Evolutionary conservation across 129 eudicot species (phyloP).

Genomic region (Lactuca saligna): DNA sequence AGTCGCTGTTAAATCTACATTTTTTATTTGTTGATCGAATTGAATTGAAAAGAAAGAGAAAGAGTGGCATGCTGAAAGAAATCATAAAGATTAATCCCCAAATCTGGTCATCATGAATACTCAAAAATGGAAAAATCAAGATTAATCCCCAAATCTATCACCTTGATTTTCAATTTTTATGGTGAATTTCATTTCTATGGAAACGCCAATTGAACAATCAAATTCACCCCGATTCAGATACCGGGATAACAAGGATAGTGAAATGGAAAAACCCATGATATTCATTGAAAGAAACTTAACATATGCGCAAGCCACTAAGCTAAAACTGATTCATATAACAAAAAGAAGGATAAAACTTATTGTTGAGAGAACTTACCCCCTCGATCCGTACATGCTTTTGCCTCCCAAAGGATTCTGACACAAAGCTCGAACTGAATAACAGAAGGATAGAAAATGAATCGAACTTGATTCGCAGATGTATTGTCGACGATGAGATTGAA

Average conservation of each 20-base stretch:
- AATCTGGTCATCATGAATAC: slow-evolving; percentile 8
- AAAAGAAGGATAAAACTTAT: neutral
- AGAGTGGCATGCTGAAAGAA: no score
- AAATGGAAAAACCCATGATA: neutral
- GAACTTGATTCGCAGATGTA: slow-evolving; percentile 17
- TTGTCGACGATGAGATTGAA: slow-evolving; percentile 12
- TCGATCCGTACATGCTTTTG: slow-evolving; percentile 39
- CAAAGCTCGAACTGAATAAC: slow-evolving; percentile 21
- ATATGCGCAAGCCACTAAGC: neutral
- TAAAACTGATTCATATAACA: neutral
- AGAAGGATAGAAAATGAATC: slow-evolving; percentile 1
- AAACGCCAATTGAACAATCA: neutral
- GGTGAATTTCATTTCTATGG: neutral
- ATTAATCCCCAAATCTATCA: neutral
- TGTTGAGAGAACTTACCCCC: slow-evolving; percentile 37
- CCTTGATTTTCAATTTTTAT: neutral
- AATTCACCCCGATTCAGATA: neutral
- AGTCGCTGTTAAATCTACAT: neutral
- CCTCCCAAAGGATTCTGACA: slow-evolving; percentile 12
- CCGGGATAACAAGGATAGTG: neutral
- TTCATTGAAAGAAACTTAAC: slow-evolving; percentile 1
- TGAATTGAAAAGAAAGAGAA: no score
- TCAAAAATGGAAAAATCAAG: neutral
- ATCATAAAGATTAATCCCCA: no score
- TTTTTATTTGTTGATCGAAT: no score